Evolutionary conservation across 495 filamentous ascomycete species (phyloP), one percentile per base, ranked within the genome.

Genomic region (Podospora comata): DNA sequence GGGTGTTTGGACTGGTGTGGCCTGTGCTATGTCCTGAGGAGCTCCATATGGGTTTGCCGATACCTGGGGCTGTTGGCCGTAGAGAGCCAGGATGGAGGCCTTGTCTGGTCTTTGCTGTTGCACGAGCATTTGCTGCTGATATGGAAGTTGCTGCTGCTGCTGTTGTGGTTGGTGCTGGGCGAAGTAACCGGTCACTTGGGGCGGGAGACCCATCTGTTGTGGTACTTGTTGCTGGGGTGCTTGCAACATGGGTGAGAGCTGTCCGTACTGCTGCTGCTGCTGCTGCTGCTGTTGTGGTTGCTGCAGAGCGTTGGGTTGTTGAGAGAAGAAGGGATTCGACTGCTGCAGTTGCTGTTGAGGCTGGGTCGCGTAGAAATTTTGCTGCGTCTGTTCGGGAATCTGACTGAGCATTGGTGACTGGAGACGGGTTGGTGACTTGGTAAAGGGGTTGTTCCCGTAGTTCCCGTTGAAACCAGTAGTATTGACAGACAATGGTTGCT

Each of bases 61-160:
- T 6, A 90, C 80, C n/a, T 92, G 90, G 18, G 91, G 87, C 65
- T 92, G 87, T 65, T 92, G 84, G 76, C 89, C 90, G 79, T 94
- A 99, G 5, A 99, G 79, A 15, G 93, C 91, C 68, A 99, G 85
- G 71, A 99, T 98, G 60, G 88, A 89, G 13, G 86, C 87, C 71
- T 96, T 99, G 74, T 97, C 88, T 1, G 83, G 73, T 55, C 79
- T 76, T 64, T 81, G 82, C 11, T 74, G 69, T 19, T 66, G 68
- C 18, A 65, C 69, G 30, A 70, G 75, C 39, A 79, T 79, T 57
- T 77, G 75, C 7, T 72, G 74, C 19, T 76, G 58, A 16, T 75
- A 48, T 48, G 9, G 13, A 13, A 16, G 71, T 32, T 28, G 59
- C n/a, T 75, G 77, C 59, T 75, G 77, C 59, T 76, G 77, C 15